These are phyloP conservation scores for Neonectria punicea DNA, from an alignment of 2,329 filamentous ascomycete genomes.

Conservation along the genomic window DNA sequence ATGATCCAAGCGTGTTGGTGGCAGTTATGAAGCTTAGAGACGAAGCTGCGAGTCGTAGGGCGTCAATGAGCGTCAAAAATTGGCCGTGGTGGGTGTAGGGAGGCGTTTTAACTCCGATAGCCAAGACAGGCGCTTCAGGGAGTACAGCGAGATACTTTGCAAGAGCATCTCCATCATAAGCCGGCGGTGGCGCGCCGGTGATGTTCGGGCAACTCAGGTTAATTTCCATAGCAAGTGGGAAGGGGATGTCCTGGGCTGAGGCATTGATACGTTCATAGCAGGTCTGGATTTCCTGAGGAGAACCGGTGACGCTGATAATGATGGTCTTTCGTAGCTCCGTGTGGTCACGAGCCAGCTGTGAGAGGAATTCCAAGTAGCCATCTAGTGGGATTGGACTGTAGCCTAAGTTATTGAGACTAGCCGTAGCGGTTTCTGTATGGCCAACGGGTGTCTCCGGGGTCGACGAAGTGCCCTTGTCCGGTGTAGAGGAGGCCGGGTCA, in stretches of 20 bases:
- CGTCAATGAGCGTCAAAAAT: conserved; percentile 65
- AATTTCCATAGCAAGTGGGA: conserved; percentile 75
- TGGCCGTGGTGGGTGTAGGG: conserved; percentile 79
- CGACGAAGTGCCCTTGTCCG: conserved; percentile 37
- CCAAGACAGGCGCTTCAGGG: conserved; percentile 47
- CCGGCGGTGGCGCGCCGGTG: conserved; percentile 72
- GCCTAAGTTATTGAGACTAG: conserved; percentile 76
- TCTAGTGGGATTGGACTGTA: conserved; percentile 74
- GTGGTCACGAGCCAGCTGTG: conserved; percentile 52
- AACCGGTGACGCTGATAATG: conserved; percentile 77
- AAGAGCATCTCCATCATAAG: conserved; percentile 68
- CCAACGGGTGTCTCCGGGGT: conserved; percentile 26
- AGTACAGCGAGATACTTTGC: conserved; percentile 64
- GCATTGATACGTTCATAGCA: conserved; percentile 64
- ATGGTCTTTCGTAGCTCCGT: conserved; percentile 62
- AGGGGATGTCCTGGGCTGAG: conserved; percentile 49
- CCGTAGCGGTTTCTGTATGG: conserved; percentile 42
- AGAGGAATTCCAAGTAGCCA: conserved; percentile 68
- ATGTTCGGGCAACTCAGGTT: conserved; percentile 87
- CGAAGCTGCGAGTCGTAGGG: conserved; percentile 53
- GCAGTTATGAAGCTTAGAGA: conserved; percentile 75
- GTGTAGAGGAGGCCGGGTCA: conserved; percentile 50
- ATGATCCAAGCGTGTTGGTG: conserved; percentile 78
- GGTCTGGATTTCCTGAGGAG: conserved; percentile 63
- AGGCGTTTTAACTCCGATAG: conserved; percentile 76